Evolutionary conservation across 805 yeast genomes (phyloP).

Genomic region (Teunomyces aglyptinius): DNA sequence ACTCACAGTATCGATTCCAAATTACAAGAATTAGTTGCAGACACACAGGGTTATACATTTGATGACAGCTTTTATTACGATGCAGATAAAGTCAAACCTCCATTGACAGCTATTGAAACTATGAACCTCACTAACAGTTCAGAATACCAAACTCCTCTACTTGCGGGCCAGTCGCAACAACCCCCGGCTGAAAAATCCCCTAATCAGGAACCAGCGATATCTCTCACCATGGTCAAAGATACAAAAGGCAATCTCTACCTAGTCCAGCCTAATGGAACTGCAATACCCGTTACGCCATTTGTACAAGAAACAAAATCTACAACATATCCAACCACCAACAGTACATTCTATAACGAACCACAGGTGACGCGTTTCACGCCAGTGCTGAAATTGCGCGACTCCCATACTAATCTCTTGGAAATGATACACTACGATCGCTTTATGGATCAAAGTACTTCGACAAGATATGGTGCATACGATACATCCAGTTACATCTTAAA

Average conservation of each 20-base stretch:
- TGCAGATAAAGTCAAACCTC: background rate
- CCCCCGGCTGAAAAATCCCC: background rate
- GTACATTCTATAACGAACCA: conserved; percentile 18
- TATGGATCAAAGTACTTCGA: conserved; percentile 8
- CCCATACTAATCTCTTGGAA: conserved; percentile 24
- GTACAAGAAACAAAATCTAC: background rate
- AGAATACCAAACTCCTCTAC: background rate
- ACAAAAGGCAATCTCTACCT: conserved; percentile 9
- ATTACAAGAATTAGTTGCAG: conserved; percentile 14
- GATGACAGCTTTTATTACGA: conserved; percentile 4
- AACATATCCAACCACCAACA: background rate
- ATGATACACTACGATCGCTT: conserved; percentile 18
- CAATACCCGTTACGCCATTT: conserved; percentile 6
- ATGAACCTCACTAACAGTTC: background rate
- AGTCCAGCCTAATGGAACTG: conserved; percentile 12
- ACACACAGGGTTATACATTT: conserved; percentile 16
- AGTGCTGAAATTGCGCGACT: conserved; percentile 11
- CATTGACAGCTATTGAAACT: background rate
- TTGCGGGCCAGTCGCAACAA: background rate
- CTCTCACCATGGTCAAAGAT: conserved; percentile 7
- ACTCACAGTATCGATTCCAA: conserved; percentile 10
- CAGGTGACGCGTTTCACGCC: conserved; percentile 13
- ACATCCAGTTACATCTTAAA: conserved; percentile 9
- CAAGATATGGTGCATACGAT: conserved; percentile 15
- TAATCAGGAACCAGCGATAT: background rate